Conservation (phyloP, 1,284 basidiomycete genomes). For the Vanrija sp. region DNA sequence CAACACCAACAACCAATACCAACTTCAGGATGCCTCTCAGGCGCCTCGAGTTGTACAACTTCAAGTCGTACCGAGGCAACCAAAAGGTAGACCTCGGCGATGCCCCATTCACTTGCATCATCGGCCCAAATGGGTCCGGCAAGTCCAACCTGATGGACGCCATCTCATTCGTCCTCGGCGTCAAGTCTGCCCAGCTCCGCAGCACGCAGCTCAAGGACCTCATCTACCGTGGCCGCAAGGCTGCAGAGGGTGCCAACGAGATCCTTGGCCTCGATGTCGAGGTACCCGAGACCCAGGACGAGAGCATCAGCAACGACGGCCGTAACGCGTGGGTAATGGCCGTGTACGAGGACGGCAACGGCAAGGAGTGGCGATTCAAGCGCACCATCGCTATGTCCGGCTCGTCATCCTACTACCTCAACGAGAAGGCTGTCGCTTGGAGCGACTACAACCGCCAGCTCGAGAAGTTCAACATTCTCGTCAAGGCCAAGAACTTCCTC, state of each 20-base stretch:
- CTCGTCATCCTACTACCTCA: constrained; percentile 81
- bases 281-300: constrained; percentile 23
- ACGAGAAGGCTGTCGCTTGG: constrained; percentile 72
- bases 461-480: constrained; percentile 86
- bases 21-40: constrained; percentile 45
- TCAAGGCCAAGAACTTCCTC: constrained; percentile 98
- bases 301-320: constrained; percentile 54
- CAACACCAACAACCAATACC: constrained; percentile 2
- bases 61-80: constrained; percentile 74
- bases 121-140: constrained; percentile 97
- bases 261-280: constrained; percentile 48
- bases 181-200: constrained; percentile 87
- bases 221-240: constrained; percentile 84
- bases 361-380: constrained; percentile 76
- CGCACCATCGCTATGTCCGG: constrained; percentile 78
- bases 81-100: constrained; percentile 54
- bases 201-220: constrained; percentile 92
- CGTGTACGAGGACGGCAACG: constrained; percentile 71
- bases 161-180: constrained; percentile 96
- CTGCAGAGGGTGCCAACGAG: constrained; percentile 50
- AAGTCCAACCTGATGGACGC: constrained; percentile 99
- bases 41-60: constrained; percentile 78
- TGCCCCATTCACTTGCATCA: constrained; percentile 83
- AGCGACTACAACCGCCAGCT: constrained; percentile 80
- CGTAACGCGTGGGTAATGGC: constrained; percentile 93